These are phyloP conservation scores for Malus hybrid DNA, from an alignment of 331 rosid genomes.

Conservation along the genomic window DNA sequence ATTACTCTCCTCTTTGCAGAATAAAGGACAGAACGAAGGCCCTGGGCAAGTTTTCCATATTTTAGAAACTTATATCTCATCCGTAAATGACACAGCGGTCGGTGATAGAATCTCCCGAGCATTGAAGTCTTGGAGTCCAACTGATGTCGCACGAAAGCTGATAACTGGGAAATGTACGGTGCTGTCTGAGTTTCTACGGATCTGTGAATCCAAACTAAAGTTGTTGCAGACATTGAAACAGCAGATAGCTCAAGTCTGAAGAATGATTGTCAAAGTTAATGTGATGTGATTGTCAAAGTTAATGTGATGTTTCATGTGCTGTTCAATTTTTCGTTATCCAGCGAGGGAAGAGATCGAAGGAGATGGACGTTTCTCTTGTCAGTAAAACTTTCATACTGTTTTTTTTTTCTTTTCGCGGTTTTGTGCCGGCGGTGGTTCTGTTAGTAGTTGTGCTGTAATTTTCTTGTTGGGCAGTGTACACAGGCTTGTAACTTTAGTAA, in stretches of 20 bases:
- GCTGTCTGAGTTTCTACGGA: constrained; percentile 44
- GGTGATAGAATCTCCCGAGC: constrained; percentile 57
- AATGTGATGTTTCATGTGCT: background rate
- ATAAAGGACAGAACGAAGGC: constrained; percentile 43
- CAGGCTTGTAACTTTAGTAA: background rate
- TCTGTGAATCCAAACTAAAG: constrained; percentile 65
- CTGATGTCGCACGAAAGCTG: constrained; percentile 70
- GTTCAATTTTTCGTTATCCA: background rate
- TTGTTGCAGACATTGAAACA: constrained; percentile 49
- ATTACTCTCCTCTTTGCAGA: constrained; percentile 38
- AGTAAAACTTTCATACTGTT: background rate
- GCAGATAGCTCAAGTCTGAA: constrained; percentile 58
- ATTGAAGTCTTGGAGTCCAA: constrained; percentile 65
- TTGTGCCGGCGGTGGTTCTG: background rate
- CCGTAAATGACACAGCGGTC: constrained; percentile 32
- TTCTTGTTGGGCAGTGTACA: background rate
- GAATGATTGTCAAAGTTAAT: background rate
- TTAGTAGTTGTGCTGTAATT: constrained; percentile 9
- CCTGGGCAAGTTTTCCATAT: constrained; percentile 58
- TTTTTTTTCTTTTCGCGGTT: background rate
- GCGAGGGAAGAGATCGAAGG: background rate
- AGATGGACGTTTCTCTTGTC: background rate
- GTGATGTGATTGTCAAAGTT: background rate
- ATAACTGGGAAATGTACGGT: constrained; percentile 48
- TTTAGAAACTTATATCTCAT: constrained; percentile 39